Percentiles rank a stretch among this genome's conserved stretches.
Conservation (phyloP, 306 rosid species). For the Urtica urens region DNA sequence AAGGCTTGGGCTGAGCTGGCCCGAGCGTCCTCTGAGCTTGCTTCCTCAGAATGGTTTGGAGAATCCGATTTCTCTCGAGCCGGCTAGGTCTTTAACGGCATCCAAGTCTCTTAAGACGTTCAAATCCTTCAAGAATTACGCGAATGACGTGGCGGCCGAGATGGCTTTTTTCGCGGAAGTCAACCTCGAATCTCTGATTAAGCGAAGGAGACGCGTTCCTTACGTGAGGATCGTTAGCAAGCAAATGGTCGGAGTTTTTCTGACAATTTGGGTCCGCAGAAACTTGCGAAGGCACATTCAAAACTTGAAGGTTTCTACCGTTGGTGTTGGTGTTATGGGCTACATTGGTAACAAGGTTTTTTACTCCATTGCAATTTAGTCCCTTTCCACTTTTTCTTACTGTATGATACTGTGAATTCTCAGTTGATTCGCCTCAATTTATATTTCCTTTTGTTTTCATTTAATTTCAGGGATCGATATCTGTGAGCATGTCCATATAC, state of each 20-base stretch:
- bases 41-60: slow-evolving; percentile 36
- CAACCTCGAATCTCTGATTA: slow-evolving; percentile 74
- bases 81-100: slow-evolving; percentile 36
- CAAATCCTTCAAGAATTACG: slow-evolving; percentile 42
- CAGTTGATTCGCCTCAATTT: no score
- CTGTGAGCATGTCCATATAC: slow-evolving; percentile 85
- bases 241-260: slow-evolving; percentile 92
- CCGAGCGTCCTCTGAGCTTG: slow-evolving; percentile 68
- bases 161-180: slow-evolving; percentile 45
- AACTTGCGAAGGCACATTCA: slow-evolving; percentile 81
- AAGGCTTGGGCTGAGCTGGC: slow-evolving; percentile 90
- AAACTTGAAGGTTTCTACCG: slow-evolving; percentile 76
- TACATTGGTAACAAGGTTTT: slow-evolving; percentile 91
- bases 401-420: background rate
- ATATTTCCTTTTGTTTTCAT: no score
- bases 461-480: slow-evolving; percentile 75
- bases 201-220: slow-evolving; percentile 56
- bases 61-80: slow-evolving; percentile 41
- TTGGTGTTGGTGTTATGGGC: slow-evolving; percentile 98
- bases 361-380: background rate
- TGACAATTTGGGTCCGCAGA: slow-evolving; percentile 82
- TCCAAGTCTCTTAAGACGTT: slow-evolving; percentile 44
- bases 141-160: slow-evolving; percentile 38
- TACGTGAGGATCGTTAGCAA: slow-evolving; percentile 83
- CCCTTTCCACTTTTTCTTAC: background rate